Evolutionary conservation across 140 eudicot genomes (phyloP).

Genomic region (Senecio squalidus): DNA sequence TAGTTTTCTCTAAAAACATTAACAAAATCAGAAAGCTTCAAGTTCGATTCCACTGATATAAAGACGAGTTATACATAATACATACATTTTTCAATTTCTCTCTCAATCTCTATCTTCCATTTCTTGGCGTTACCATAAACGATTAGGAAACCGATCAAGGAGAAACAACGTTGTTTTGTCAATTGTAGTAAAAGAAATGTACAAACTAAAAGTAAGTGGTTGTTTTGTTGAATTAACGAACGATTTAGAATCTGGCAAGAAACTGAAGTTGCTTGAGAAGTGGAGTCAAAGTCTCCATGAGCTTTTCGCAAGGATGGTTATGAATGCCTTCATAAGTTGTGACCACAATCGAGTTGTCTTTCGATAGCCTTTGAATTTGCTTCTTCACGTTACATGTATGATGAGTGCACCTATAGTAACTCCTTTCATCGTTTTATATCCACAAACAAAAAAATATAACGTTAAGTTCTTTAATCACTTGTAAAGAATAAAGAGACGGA

Average conservation of each 20-base stretch:
- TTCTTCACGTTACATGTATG: slow-evolving; percentile 95
- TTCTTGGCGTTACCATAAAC: slow-evolving; percentile 1
- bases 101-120: slow-evolving; percentile 3
- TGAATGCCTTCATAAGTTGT: slow-evolving; percentile 77
- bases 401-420: slow-evolving; percentile 85
- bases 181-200: slow-evolving; percentile 20
- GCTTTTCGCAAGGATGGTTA: slow-evolving; percentile 95
- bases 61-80: slow-evolving; percentile 14
- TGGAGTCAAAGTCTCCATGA: slow-evolving; percentile 94
- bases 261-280: slow-evolving; percentile 95
- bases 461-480: neutral
- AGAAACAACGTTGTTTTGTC: slow-evolving; percentile 17
- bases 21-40: slow-evolving; percentile 6
- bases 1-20: neutral
- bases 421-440: slow-evolving; percentile 38
- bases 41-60: neutral
- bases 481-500: neutral
- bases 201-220: slow-evolving; percentile 22
- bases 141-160: slow-evolving; percentile 13
- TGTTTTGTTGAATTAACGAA: slow-evolving; percentile 1
- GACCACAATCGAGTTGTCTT: slow-evolving; percentile 66
- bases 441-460: slow-evolving; percentile 1
- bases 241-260: slow-evolving; percentile 67
- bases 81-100: slow-evolving; percentile 16
- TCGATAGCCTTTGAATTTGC: slow-evolving; percentile 80